phyloP scores from a whole-genome alignment of 768 basidiomycete species.

The Boletus subparvulus region DNA sequence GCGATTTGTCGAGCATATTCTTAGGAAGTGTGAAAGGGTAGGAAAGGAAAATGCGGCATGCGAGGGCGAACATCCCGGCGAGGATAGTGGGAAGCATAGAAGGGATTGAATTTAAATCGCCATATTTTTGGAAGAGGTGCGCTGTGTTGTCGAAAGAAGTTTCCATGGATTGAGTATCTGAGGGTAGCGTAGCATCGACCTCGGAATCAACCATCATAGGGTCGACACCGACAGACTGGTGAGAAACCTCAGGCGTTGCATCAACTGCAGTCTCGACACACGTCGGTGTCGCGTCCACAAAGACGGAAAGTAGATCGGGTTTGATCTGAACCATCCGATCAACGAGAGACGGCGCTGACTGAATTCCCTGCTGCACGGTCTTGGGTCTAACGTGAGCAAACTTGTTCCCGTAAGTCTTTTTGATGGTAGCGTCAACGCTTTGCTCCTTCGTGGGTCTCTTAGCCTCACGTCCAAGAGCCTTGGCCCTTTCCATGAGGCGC shows the following conservation, averaged over 20 bases:
- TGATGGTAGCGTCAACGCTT: slow-evolving; percentile 54
- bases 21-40: slow-evolving; percentile 54
- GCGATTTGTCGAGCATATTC: slow-evolving; percentile 36
- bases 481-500: slow-evolving; percentile 59
- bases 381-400: slow-evolving; percentile 43
- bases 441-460: slow-evolving; percentile 35
- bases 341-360: slow-evolving; percentile 38
- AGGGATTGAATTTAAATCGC: slow-evolving; percentile 34
- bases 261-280: slow-evolving; percentile 47
- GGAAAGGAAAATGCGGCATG: slow-evolving; percentile 47
- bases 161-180: slow-evolving; percentile 21
- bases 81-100: slow-evolving; percentile 29
- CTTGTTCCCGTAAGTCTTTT: slow-evolving; percentile 37
- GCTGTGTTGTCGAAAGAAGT: slow-evolving; percentile 25
- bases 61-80: slow-evolving; percentile 43
- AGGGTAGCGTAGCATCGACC: slow-evolving; percentile 33
- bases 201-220: slow-evolving; percentile 30
- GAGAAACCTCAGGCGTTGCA: slow-evolving; percentile 37
- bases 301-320: slow-evolving; percentile 39
- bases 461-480: slow-evolving; percentile 29
- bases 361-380: slow-evolving; percentile 35
- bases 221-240: slow-evolving; percentile 33
- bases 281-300: slow-evolving; percentile 54
- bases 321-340: slow-evolving; percentile 41
- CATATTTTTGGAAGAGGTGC: slow-evolving; percentile 22